A percentile compares a stretch with the other conserved stretches of the same genome.
These are phyloP conservation scores for Dissophora ornata DNA, from an alignment of 192 early-diverging fungal genomes.

Conservation along the genomic window DNA sequence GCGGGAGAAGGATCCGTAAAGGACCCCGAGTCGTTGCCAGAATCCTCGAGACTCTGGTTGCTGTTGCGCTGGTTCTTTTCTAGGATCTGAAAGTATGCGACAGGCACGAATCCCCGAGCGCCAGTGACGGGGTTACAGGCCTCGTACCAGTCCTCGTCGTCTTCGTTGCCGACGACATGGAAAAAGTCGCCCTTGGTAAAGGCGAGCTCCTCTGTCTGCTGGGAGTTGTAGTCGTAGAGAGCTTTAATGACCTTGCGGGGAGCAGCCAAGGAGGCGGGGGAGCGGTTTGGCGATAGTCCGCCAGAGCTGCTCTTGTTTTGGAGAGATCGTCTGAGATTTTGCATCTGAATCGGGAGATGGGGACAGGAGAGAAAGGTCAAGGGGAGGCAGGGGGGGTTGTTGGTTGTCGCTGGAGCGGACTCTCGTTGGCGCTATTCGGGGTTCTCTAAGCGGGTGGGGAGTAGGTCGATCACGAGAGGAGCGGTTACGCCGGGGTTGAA, in stretches of 20 bases:
- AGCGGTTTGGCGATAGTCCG: constrained; percentile 29
- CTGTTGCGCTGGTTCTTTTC: constrained; percentile 64
- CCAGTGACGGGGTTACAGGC: constrained; percentile 79
- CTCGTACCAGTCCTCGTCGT: constrained; percentile 78
- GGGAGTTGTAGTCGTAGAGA: constrained; percentile 72
- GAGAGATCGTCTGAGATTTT: constrained; percentile 46
- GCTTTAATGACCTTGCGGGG: constrained; percentile 83
- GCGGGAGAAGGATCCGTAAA: constrained; percentile 12
- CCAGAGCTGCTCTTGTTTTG: constrained; percentile 46
- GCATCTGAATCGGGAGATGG: constrained; percentile 13
- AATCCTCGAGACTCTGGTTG: constrained; percentile 47
- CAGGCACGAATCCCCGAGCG: constrained; percentile 77
- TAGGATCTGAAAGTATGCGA: constrained; percentile 77
- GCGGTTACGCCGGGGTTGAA: no score
- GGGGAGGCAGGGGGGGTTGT: neutral
- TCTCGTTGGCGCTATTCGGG: no score
- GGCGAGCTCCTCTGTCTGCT: constrained; percentile 70
- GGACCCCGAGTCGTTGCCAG: constrained; percentile 30
- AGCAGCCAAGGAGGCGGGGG: constrained; percentile 43
- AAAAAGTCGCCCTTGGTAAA: constrained; percentile 84
- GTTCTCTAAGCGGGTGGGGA: no score
- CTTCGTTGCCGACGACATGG: constrained; percentile 78
- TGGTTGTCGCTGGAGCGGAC: neutral
- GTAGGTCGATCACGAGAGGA: no score
- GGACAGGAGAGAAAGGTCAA: neutral